Base-by-base conservation (phyloP, 2,329 filamentous ascomycete species). In the Colletotrichum graminicola region DNA sequence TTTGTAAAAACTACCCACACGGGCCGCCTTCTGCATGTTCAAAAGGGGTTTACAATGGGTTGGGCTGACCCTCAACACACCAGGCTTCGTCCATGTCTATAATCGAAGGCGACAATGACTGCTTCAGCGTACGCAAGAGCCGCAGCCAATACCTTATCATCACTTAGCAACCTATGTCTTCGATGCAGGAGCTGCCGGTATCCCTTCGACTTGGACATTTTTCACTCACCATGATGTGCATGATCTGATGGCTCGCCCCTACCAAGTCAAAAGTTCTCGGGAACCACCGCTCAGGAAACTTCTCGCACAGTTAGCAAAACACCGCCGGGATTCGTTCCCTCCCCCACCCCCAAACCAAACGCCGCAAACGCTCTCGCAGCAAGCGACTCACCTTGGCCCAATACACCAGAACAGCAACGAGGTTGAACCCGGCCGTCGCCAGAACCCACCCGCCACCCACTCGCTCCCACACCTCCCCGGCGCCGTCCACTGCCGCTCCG, bases 221-320 rank as follows among this genome's bases (percentile, higher is more conserved):
- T 7, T 6, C 36, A 51, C 59, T 18, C 18, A 87, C 84, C 71
- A 83, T 78, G 2, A 85, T 72, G 68, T 88, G 85, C 77, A 88
- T 83, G 29, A 86, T 75, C 75, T 87, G 84, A 75, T 87, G 85
- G 66, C 83, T 85, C 1, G 83, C 79, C 1, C 84, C 85, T 26
- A 83, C 77, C 1, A 87, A 75, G 70, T 87, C 85, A 61, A 86
- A 87, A 3, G 67, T 77, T 18, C 79, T 78, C 3, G 82, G 84
- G 51, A 77, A 82, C 78, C 81, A 83, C 60, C 77, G 77, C 73
- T 86, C 84, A 0, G 85, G 84, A 18, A 86, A 77, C 81, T 84
- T 5, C 0, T 59, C 36, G 3, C 8, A 6, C 12, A 12, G 49
- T 56, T 18, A 65, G 56, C 43, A 47, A 51, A 23, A 12, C 10